Conservation (phyloP, 1,284 basidiomycete genomes). For the Sporisorium exsertum region DNA sequence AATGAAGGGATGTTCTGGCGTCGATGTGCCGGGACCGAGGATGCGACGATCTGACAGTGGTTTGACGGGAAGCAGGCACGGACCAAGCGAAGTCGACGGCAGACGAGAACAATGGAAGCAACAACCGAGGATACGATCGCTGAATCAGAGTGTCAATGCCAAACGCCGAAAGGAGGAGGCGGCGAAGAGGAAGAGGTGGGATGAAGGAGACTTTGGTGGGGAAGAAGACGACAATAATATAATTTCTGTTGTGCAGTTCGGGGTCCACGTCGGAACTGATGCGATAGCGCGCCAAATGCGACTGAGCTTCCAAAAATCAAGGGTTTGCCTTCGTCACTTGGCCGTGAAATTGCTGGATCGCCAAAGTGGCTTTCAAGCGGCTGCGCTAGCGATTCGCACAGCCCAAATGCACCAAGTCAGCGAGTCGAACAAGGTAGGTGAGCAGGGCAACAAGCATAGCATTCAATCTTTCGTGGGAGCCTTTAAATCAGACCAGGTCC, state of each 20-base stretch:
- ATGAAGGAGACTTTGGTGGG: constrained; percentile 1
- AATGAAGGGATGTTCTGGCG: not conserved
- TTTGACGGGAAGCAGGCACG: not conserved
- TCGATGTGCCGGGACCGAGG: not conserved
- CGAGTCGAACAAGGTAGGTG: not conserved
- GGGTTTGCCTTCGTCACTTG: not conserved
- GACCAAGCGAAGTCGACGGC: not conserved
- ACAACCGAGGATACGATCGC: not conserved
- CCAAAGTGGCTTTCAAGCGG: not conserved
- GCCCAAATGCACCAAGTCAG: not conserved
- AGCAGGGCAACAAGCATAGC: not conserved
- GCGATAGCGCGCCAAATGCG: not conserved
- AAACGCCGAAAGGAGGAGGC: not conserved
- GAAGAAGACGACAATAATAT: too few species aligned
- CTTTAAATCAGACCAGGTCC: not conserved
- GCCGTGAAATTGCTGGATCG: not conserved
- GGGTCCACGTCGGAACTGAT: not conserved
- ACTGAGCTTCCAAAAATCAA: too few species aligned
- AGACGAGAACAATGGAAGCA: not conserved
- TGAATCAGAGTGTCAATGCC: not conserved
- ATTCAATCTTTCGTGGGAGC: not conserved
- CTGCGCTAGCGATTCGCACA: not conserved
- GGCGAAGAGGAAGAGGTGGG: not conserved
- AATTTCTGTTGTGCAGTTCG: not conserved
- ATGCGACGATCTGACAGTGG: not conserved